phyloP scores from a whole-genome alignment of 116 monocot species.

The Posidonia oceanica region DNA sequence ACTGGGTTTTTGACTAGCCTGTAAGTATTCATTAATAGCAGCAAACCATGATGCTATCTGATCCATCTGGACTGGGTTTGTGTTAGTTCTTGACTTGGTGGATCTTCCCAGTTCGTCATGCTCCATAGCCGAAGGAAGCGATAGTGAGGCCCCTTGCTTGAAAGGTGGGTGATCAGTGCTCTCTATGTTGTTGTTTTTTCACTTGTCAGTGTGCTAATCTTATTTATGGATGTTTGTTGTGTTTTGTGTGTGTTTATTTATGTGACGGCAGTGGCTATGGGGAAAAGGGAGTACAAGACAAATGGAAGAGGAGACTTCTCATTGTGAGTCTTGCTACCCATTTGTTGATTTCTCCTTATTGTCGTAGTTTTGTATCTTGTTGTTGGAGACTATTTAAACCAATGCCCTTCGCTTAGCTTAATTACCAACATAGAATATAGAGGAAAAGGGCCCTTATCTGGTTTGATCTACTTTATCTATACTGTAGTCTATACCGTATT shows the following conservation, averaged over 20 bases:
- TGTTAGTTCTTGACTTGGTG: conserved; percentile 29
- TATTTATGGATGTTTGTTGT: no score
- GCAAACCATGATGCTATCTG: neutral
- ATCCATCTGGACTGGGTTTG: neutral
- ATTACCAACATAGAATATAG: no score
- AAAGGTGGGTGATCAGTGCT: conserved; percentile 21
- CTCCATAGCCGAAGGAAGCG: neutral
- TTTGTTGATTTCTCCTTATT: neutral
- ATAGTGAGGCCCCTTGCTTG: conserved; percentile 15
- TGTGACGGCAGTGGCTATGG: conserved; percentile 43
- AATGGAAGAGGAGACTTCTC: conserved; percentile 33
- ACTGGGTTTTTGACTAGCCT: neutral
- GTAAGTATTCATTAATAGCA: neutral
- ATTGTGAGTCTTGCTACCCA: conserved; percentile 27
- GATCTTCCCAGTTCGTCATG: conserved; percentile 15
- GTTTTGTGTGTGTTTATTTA: no score
- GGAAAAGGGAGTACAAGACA: conserved; percentile 43
- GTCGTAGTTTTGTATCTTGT: no score
- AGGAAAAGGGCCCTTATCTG: no score
- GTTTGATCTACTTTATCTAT: no score
- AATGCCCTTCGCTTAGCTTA: no score
- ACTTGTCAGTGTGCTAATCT: neutral
- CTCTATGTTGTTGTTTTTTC: neutral
- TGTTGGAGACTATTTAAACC: no score
- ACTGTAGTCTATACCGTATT: no score